Base-by-base conservation (phyloP, 225 moss, liverwort and hornwort genomes). In the Physcomitrellopsis africana region DNA sequence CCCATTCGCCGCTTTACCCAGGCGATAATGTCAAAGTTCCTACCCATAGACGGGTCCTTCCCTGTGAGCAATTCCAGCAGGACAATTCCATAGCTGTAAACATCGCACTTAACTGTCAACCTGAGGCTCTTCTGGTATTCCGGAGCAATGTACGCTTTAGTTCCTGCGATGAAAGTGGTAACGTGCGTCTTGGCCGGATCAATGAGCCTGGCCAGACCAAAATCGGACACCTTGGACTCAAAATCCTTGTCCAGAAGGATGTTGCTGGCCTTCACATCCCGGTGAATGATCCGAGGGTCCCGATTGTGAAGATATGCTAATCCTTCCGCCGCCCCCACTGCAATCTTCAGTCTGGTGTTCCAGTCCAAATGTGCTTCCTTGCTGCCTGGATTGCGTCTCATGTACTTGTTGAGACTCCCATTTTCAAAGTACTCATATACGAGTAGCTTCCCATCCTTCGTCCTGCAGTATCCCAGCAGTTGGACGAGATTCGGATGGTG, bases 1-100 rank as follows among this genome's bases (percentile, higher is more conserved):
- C 84, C 75, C 87, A 88, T 84, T 9, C 82, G 85, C 60, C 82
- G 58, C 69, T 80, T 85, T 68, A 88, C 87, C 87, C 87, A 88
- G 10, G 80, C 64, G 43, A 88, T 80, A 1, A 88, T 82, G 82
- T 88, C 84, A 37, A 87, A 87, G 51, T 77, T 80, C 20, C 85
- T 64, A 11, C 85, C 85, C 72, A 80, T 77, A 4, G 87, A 88
- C 2, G 87, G 87, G 43, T 88, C 87, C 62, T 85, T 88, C 22
- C 85, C 85, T 11, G 85, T 88, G 44, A 88, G 80, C 11, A 88
- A 17, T 12, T 88, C 85, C 77, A 88, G 1, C 18, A 88, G 22
- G 0, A 88, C 84, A 29, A 88, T 14, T 1, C 87, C 87, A 18
- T 84, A 88, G 80, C 85, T 88, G 42, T 78, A 88, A 13, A 88